Evolutionary conservation across 2,329 filamentous ascomycete species (phyloP).

Genomic region (Diplodia mutila): DNA sequence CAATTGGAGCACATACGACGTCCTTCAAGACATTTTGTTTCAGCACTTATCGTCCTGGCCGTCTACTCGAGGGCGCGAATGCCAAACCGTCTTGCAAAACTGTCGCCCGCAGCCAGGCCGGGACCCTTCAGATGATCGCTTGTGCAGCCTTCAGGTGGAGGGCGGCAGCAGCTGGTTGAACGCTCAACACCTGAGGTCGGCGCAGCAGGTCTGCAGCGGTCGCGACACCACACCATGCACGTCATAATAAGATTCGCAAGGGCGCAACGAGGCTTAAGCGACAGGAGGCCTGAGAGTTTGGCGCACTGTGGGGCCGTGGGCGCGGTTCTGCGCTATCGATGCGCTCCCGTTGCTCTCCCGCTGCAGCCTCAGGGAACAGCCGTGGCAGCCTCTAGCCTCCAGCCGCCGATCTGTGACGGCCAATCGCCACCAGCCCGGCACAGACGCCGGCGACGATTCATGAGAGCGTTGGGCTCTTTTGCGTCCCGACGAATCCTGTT

Average conservation of each 20-base stretch:
- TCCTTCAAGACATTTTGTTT: constrained; percentile 9
- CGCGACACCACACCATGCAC: constrained; percentile 13
- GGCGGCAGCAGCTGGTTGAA: not conserved
- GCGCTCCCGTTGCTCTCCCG: constrained; percentile 22
- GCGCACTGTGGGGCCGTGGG: constrained; percentile 8
- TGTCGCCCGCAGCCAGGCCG: not conserved
- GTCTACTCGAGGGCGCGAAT: not conserved
- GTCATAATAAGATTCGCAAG: constrained; percentile 22
- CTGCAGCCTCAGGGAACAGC: constrained; percentile 17
- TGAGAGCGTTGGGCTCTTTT: not conserved
- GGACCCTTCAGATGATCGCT: not conserved
- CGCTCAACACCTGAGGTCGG: not conserved
- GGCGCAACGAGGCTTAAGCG: constrained; percentile 22
- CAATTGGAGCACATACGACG: not conserved
- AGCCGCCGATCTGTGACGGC: not conserved
- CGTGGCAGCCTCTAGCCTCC: constrained; percentile 1
- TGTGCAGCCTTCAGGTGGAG: not conserved
- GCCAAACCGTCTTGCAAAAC: not conserved
- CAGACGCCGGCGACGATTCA: not conserved
- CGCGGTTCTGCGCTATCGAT: constrained; percentile 20
- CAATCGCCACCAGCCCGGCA: not conserved
- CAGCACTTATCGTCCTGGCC: constrained; percentile 14
- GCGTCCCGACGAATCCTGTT: too few relatives aligned
- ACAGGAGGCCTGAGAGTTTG: constrained; percentile 20
- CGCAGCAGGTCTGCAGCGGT: not conserved